These are phyloP conservation scores for Daldinia sp. DNA, from an alignment of 2,329 filamentous ascomycete genomes.

Conservation along the genomic window DNA sequence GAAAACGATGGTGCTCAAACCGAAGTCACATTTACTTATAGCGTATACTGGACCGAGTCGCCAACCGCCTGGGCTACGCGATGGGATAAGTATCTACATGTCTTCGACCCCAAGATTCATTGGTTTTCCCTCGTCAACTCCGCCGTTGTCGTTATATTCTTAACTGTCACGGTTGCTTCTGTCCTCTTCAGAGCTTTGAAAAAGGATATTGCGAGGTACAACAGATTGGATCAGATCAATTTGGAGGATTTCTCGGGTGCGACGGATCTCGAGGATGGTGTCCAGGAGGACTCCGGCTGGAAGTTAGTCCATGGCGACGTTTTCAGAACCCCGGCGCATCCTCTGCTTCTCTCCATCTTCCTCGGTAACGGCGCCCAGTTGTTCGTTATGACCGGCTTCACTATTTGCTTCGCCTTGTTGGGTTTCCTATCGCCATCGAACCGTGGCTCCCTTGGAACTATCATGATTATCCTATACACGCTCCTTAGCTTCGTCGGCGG, in stretches of 20 bases:
- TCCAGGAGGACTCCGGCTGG: conserved; percentile 98
- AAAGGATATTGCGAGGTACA: conserved; percentile 97
- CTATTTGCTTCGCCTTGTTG: conserved; percentile 90
- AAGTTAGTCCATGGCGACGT: conserved; percentile 98
- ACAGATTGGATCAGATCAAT: conserved; percentile 89
- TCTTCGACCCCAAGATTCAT: conserved; percentile 97
- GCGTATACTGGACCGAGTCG: conserved; percentile 87
- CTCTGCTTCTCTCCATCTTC: conserved; percentile 84
- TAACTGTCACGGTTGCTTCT: conserved; percentile 91
- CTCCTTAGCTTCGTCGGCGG: conserved; percentile 91
- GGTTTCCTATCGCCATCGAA: conserved; percentile 97
- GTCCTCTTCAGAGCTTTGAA: conserved; percentile 86
- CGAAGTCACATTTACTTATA: conserved; percentile 87
- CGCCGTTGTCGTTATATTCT: conserved; percentile 90
- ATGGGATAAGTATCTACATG: conserved; percentile 98
- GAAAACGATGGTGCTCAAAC: conserved; percentile 65
- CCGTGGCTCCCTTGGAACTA: conserved; percentile 90
- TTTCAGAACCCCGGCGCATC: conserved; percentile 85
- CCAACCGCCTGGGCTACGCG: conserved; percentile 91
- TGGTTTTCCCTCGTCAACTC: conserved; percentile 99
- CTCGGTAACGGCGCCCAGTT: conserved; percentile 94
- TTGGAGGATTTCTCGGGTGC: conserved; percentile 88
- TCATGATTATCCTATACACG: conserved; percentile 93
- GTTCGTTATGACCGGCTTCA: conserved; percentile 96
- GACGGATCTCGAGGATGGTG: conserved; percentile 83